A percentile compares a stretch with the other conserved stretches of the same genome.
Conservation (phyloP, 768 basidiomycete species). For the Daedalea quercina region DNA sequence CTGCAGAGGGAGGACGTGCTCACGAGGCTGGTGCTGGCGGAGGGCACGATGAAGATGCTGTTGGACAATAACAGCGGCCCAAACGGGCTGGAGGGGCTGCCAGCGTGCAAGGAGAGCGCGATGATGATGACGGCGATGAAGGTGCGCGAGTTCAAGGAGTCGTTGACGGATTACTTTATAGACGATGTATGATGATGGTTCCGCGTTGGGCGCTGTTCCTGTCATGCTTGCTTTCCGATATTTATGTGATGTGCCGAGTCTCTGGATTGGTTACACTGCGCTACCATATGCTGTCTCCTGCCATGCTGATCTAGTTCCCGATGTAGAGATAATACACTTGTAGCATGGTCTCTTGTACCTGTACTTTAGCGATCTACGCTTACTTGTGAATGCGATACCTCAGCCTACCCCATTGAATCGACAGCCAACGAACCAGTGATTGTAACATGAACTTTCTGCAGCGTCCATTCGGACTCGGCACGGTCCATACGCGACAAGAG, state of each 20-base stretch:
- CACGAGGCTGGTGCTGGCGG: slow-evolving; percentile 39
- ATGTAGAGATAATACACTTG: not conserved
- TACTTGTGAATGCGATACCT: not conserved
- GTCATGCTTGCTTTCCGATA: not conserved
- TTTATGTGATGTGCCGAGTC: not conserved
- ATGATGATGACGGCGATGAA: slow-evolving; percentile 35
- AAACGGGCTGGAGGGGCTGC: slow-evolving; percentile 36
- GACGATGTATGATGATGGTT: slow-evolving; percentile 27
- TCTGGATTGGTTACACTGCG: not conserved
- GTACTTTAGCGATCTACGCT: not conserved
- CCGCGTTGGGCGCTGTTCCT: not conserved
- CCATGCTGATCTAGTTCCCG: not conserved
- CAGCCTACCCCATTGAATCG: too few relatives aligned
- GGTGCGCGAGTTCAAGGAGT: slow-evolving; percentile 40
- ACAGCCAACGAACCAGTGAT: too few relatives aligned
- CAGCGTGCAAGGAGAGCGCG: slow-evolving; percentile 38
- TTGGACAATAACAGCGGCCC: slow-evolving; percentile 37
- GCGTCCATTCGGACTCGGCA: too few relatives aligned
- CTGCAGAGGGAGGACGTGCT: slow-evolving; percentile 39
- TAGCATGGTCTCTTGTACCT: not conserved
- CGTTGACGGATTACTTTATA: slow-evolving; percentile 39
- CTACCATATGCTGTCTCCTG: not conserved
- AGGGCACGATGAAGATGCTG: slow-evolving; percentile 39
- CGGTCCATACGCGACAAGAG: too few relatives aligned
- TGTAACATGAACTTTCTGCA: too few relatives aligned